Conservation (phyloP, 106 monocot genomes). For the Chionographis japonica region DNA sequence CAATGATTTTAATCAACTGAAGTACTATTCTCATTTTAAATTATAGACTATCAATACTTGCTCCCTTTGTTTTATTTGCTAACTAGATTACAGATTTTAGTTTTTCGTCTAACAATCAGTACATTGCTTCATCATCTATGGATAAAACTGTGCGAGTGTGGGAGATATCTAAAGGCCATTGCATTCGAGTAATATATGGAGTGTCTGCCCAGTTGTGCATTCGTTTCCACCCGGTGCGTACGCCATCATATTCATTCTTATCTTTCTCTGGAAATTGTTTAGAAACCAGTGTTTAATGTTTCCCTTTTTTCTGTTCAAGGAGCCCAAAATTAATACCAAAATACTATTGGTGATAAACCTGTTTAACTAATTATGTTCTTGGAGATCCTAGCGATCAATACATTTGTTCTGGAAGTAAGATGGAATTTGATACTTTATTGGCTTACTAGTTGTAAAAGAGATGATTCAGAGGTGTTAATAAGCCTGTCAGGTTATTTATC, state of each 20-base stretch:
- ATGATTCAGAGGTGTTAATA: too few species aligned
- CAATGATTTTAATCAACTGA: too few species aligned
- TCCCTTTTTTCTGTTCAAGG: neutral
- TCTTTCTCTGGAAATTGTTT: neutral
- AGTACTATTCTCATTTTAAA: neutral
- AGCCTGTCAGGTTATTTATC: too few species aligned
- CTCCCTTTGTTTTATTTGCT: conserved; percentile 24
- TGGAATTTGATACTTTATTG: too few species aligned
- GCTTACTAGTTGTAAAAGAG: too few species aligned
- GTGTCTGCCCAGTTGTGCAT: conserved; percentile 89
- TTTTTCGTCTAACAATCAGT: conserved; percentile 99
- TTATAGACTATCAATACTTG: neutral
- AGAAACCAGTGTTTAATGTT: too few species aligned
- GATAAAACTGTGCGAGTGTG: conserved; percentile 96
- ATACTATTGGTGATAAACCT: too few species aligned
- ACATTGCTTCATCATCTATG: conserved; percentile 91
- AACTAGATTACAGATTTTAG: conserved; percentile 95
- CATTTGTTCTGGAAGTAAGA: too few species aligned
- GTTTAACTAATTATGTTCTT: too few species aligned
- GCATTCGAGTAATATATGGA: conserved; percentile 92
- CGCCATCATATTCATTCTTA: conserved; percentile 1
- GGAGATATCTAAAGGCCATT: conserved; percentile 85
- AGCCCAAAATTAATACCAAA: too few species aligned
- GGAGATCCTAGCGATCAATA: too few species aligned
- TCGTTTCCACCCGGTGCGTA: conserved; percentile 88